Base-by-base conservation (phyloP, 1,284 basidiomycete species). In the Ceratobasidium sp. region DNA sequence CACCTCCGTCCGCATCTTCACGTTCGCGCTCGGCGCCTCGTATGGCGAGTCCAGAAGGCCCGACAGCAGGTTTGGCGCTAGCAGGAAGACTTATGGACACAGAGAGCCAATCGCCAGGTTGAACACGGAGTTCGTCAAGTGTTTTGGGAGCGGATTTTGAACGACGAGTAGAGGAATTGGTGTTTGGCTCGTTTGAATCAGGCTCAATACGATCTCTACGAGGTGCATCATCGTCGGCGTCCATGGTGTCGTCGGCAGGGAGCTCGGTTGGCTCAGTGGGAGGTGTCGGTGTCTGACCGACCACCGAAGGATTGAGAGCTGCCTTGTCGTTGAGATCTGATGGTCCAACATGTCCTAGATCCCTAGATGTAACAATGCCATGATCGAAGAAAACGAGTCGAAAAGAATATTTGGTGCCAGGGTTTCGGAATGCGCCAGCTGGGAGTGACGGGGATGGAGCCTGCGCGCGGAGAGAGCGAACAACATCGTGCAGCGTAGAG, bases 241-340 rank as follows among this genome's bases (percentile, higher is more conserved):
- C 75, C 66, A 80, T 81, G 0, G 85, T 83, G 28, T 90, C 90
- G 0, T 81, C 80, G 85, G 4, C 91, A 87, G 1, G 91, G 86
- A 1, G 91, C 91, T 71, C 74, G 38, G 65, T 62, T 4, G 64
- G 48, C 13, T 73, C 64, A 23, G 61, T 48, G 23, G 77, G 61
- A 44, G 73, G 73, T 23, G 73, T 75, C 4, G 62, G 62, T 17
- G 62, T 66, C 33, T 75, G 62, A 23, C 50, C 73, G 46, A 33
- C 48, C 26, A 9, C 15, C 3, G 90, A 85, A 13, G 83, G 83
- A 67, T 86, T 33, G 33, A 33, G 46, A 48, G 90, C 84, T 50
- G 92, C 91, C 82, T 93, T 91, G 71, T 93, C 92, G 3, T 94
- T 88, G 80, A 94, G 91, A 84, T 94, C 93, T 79, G 93, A 90